Evolutionary conservation across 352 stramenopile species (phyloP), one percentile per base, ranked within the genome.

Genomic region (Globisporangium cederbergense): DNA sequence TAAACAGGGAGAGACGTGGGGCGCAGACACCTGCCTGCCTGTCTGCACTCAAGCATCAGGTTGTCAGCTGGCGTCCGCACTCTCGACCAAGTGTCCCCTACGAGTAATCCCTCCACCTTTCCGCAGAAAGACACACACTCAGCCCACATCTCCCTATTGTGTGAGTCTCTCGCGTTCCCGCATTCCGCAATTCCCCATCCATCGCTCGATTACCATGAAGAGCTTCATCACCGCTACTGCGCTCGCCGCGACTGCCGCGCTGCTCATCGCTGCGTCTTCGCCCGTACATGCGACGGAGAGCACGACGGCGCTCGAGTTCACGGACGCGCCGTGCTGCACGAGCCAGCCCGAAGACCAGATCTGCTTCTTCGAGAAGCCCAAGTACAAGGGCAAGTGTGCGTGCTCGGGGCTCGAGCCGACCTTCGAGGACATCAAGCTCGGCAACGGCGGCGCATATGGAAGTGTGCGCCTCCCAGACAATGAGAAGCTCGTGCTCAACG

Each of bases 351-450:
- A 52, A 18, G 28, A 53, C 20, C 57, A 59, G 20, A 25, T 68
- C 9, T 68, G 63, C 30, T 68, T 68, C 34, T 68, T 56, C 57
- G 57, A 68, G 20, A 20, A 49, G 16, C 46, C 58, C 0, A 30
- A 68, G 20, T 68, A 55, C 47, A 55, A 58, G 38, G 63, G 63
- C 49, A 64, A 64, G 30, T 68, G 63, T 47, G 63, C 63, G 4
- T 68, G 63, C 36, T 43, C 58, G 7, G 25, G 47, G 4, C 56
- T 68, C 25, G 58, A 59, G 28, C 63, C 63, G 9, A 38, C 34
- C 7, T 65, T 58, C 47, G 63, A 68, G 30, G 63, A 68, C 63
- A 58, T 68, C 56, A 47, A 54, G 25, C 49, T 68, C 11, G 63
- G 63, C 36, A 68, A 68, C 30, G 57, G 63, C 40, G 63, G 63